Evolutionary conservation across 2,329 filamentous ascomycete genomes (phyloP).

Genomic region (Dryadomyces sulphureus): DNA sequence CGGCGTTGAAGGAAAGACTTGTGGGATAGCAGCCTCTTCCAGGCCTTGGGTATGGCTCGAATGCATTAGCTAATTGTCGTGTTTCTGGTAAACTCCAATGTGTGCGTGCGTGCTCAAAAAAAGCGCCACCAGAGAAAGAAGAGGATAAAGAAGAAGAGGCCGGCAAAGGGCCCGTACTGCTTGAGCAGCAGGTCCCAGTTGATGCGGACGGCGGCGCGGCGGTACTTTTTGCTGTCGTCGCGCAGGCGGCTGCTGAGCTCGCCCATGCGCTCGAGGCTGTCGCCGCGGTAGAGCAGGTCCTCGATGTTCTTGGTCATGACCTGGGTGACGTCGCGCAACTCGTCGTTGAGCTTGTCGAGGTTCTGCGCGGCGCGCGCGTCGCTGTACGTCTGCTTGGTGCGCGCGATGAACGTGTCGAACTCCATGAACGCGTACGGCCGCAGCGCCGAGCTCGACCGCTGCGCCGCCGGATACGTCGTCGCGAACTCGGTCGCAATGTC

Average conservation of each 20-base stretch:
- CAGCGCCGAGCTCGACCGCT: constrained; percentile 59
- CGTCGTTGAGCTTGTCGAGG: constrained; percentile 88
- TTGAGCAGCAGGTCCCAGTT: constrained; percentile 96
- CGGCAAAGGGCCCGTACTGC: constrained; percentile 89
- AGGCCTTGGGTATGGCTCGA: no score
- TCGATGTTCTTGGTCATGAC: constrained; percentile 99
- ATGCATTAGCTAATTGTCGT: background rate
- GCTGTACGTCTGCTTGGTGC: constrained; percentile 86
- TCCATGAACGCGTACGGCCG: constrained; percentile 95
- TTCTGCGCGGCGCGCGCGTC: constrained; percentile 85
- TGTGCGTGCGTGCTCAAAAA: constrained; percentile 39
- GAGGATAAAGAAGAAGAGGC: constrained; percentile 65
- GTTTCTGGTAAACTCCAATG: no score
- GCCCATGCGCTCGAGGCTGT: constrained; percentile 92
- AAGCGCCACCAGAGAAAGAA: constrained; percentile 88
- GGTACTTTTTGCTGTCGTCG: constrained; percentile 91
- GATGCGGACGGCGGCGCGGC: constrained; percentile 80
- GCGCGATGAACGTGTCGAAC: constrained; percentile 92
- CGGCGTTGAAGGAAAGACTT: background rate
- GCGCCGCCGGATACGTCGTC: constrained; percentile 59
- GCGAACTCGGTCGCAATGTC: constrained; percentile 86
- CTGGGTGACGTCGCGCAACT: constrained; percentile 93
- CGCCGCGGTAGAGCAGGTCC: constrained; percentile 86
- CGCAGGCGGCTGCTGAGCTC: constrained; percentile 76
- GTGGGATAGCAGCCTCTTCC: background rate